Base-by-base conservation (phyloP, 2,329 filamentous ascomycete species). In the Epichloe baconii region DNA sequence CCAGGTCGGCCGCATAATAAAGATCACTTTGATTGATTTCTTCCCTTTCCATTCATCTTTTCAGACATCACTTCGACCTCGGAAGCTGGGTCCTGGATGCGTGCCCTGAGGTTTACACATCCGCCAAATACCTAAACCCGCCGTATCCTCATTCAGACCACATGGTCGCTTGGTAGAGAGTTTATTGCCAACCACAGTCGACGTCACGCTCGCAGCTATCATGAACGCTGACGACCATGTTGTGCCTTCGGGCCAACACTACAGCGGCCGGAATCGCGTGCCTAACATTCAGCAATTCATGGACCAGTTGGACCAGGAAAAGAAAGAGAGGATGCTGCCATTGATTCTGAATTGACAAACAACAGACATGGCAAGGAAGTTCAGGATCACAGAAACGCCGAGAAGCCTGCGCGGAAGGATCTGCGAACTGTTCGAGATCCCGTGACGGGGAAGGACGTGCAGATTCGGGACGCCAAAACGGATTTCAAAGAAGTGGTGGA, bases 231-330 rank as follows among this genome's bases (percentile, higher is more conserved):
- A 73, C 31, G 66, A 74, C 37, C 66, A 69, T 46, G 59, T 66
- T 3, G 63, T 68, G 57, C 74, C 75, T 36, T 62, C 68, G 55
- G 74, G 71, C 19, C 82, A 86, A 61, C 85, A 89, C 64, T 96
- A 94, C 73, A 91, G 86, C 34, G 88, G 84, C 48, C 69, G 68
- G 53, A 95, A 95, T 66, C 86, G 86, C 23, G 82, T 97, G 49
- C 91, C 91, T 6, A 95, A 88, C 51, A 85, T 96, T 57, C 82
- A 85, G 63, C 79, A 91, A 65, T 94, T 95, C 57, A 77, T 95
- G 57, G 78, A 86, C 49, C 78, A 78, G 56, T 75, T 96, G 37
- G 90, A 95, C 66, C 73, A 69, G 49, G 82, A 94, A 58, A 95
- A 95, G 71, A 81, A 78, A 59, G 71, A 83, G 8, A 78, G 88